Evolutionary conservation across 805 yeast species (phyloP).

Genomic region (Candida mattraensis): DNA sequence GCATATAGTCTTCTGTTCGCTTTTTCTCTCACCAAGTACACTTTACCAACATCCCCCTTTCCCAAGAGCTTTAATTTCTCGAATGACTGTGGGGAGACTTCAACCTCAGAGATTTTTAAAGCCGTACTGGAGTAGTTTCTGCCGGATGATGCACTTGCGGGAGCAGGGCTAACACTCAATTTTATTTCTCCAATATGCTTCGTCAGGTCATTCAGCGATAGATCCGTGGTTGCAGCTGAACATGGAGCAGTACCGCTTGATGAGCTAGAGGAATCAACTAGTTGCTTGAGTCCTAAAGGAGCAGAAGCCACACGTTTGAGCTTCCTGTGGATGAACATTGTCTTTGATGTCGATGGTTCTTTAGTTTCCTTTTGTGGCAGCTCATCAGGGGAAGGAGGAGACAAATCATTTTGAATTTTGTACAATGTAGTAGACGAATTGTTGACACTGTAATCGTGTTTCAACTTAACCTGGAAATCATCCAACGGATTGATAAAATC

Average conservation of each 20-base stretch:
- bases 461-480: conserved; percentile 31
- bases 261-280: conserved; percentile 21
- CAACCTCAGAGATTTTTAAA: conserved; percentile 69
- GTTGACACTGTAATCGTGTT: conserved; percentile 33
- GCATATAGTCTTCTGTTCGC: conserved; percentile 76
- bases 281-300: conserved; percentile 56
- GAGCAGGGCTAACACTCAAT: conserved; percentile 36
- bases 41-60: conserved; percentile 97
- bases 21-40: conserved; percentile 85
- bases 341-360: conserved; percentile 5
- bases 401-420: conserved; percentile 7
- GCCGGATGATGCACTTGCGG: conserved; percentile 33
- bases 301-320: conserved; percentile 83
- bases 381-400: conserved; percentile 1
- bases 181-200: conserved; percentile 40
- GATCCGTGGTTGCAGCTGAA: conserved; percentile 13
- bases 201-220: conserved; percentile 18
- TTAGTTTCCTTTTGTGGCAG: neutral
- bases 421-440: conserved; percentile 28
- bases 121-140: conserved; percentile 75
- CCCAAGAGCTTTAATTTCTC: conserved; percentile 90
- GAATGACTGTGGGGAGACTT: conserved; percentile 83
- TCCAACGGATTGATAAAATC: conserved; percentile 24
- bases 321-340: conserved; percentile 36
- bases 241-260: conserved; percentile 6